A percentile compares a stretch with the other conserved stretches of the same genome.
These are phyloP conservation scores for Trifolium repens DNA, from an alignment of 306 rosid genomes.

Conservation along the genomic window DNA sequence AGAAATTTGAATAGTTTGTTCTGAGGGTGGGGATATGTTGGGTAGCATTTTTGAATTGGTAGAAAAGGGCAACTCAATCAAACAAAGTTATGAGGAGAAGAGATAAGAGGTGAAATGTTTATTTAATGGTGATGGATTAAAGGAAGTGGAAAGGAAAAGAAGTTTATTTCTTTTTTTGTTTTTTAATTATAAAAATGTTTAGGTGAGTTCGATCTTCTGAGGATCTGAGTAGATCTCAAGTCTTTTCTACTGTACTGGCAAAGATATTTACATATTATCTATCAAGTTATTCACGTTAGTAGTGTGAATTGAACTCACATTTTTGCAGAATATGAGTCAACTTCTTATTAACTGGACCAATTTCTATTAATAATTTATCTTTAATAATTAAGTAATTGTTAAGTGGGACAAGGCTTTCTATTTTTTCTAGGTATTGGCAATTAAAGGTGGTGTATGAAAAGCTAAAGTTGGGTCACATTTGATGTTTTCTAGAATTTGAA, in stretches of 20 bases:
- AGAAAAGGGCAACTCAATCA: constrained; percentile 15
- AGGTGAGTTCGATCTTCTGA: not conserved
- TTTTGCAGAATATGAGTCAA: too few relatives aligned
- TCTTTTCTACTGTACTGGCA: too few relatives aligned
- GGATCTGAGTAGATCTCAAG: too few relatives aligned
- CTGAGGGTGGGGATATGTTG: constrained; percentile 43
- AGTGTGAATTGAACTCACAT: too few relatives aligned
- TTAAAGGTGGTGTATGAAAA: constrained; percentile 44
- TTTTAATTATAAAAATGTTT: not conserved
- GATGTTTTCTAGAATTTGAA: constrained; percentile 51
- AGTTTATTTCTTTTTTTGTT: constrained; percentile 53
- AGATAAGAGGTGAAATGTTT: constrained; percentile 26
- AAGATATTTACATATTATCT: too few relatives aligned
- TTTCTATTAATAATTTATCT: too few relatives aligned
- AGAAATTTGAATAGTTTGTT: constrained; percentile 49
- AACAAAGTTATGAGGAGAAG: constrained; percentile 31
- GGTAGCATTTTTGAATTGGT: constrained; percentile 49
- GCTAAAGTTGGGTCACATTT: constrained; percentile 51
- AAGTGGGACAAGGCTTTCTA: constrained; percentile 50
- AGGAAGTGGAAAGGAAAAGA: constrained; percentile 51
- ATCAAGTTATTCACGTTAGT: too few relatives aligned
- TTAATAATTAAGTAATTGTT: constrained; percentile 39
- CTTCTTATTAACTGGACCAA: too few relatives aligned
- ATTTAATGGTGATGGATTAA: constrained; percentile 37
- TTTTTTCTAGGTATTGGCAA: constrained; percentile 48